These are phyloP conservation scores for Quercus parvula DNA, from an alignment of 306 rosid genomes.

Conservation along the genomic window DNA sequence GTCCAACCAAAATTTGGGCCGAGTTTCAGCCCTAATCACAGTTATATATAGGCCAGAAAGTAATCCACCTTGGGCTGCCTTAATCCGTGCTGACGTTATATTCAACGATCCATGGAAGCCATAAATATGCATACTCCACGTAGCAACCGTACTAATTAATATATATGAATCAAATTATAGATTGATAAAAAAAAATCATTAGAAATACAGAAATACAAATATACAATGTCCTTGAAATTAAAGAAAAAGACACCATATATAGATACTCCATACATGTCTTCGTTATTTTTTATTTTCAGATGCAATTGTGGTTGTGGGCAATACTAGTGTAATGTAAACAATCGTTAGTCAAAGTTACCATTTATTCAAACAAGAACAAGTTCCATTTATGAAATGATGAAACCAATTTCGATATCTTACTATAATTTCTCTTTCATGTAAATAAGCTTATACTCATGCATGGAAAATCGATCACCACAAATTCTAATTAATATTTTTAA, in stretches of 20 bases:
- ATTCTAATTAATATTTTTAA: constrained; percentile 42
- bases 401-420: constrained; percentile 39
- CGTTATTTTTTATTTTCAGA: background rate
- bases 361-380: background rate
- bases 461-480: constrained; percentile 34
- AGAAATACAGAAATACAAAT: background rate
- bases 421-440: constrained; percentile 33
- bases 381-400: constrained; percentile 2
- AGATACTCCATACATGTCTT: background rate
- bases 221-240: background rate
- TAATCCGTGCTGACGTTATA: background rate
- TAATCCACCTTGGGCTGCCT: background rate
- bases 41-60: background rate
- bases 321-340: background rate
- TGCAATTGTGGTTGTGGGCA: background rate
- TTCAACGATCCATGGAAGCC: background rate
- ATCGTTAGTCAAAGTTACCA: background rate
- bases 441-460: constrained; percentile 26
- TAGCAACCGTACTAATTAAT: background rate
- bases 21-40: too few relatives aligned
- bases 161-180: background rate
- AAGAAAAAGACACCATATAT: background rate
- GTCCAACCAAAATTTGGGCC: too few relatives aligned
- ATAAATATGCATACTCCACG: background rate
- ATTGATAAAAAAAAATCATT: background rate